Evolutionary conservation across 2,329 filamentous ascomycete genomes (phyloP).

Genomic region (Beauveria bassiana): DNA sequence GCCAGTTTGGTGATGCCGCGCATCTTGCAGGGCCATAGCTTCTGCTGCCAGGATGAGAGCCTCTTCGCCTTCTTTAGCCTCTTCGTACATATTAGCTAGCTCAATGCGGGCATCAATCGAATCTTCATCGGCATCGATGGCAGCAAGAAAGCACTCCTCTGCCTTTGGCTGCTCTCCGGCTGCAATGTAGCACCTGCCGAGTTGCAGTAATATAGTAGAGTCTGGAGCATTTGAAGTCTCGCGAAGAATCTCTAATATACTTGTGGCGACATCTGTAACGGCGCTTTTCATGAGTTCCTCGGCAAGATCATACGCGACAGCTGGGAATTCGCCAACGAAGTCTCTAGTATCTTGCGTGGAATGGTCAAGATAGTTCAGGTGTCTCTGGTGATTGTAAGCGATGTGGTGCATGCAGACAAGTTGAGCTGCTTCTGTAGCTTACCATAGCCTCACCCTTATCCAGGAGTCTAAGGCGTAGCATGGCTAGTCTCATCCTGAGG

Average conservation of each 20-base stretch:
- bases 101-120: conserved; percentile 71
- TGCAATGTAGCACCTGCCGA: conserved; percentile 63
- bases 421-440: conserved; percentile 23
- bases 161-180: conserved; percentile 59
- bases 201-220: conserved; percentile 42
- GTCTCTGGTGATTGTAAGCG: conserved; percentile 36
- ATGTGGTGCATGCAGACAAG: not conserved
- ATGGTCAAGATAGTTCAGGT: conserved; percentile 64
- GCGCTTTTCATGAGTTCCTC: conserved; percentile 32
- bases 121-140: conserved; percentile 63
- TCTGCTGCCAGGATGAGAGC: conserved; percentile 72
- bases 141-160: conserved; percentile 67
- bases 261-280: conserved; percentile 34
- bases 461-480: conserved; percentile 69
- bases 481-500: conserved; percentile 72
- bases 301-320: conserved; percentile 67
- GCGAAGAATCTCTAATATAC: conserved; percentile 49
- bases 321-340: conserved; percentile 58
- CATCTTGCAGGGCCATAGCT: conserved; percentile 57
- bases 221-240: conserved; percentile 41
- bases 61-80: conserved; percentile 61
- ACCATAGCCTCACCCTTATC: conserved; percentile 67
- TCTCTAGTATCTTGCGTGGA: conserved; percentile 38
- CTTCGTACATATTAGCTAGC: conserved; percentile 79
- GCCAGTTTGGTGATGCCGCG: conserved; percentile 26